Conservation (phyloP, 148 eudicot genomes). For the Talinum fruticosum region DNA sequence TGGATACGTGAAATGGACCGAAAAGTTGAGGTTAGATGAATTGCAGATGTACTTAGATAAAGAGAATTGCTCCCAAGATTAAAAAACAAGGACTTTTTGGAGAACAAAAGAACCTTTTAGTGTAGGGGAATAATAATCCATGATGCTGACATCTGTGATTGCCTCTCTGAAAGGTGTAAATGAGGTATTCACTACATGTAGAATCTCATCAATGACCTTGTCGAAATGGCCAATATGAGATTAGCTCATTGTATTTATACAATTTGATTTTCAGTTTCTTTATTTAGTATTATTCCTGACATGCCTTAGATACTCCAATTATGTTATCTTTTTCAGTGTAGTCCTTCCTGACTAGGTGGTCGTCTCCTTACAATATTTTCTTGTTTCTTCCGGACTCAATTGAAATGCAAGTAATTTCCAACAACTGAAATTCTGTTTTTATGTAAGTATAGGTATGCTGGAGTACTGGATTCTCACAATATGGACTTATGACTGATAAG, state of each 20-base stretch:
- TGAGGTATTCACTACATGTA: slow-evolving; percentile 38
- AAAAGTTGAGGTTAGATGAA: slow-evolving; percentile 25
- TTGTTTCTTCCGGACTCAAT: slow-evolving; percentile 43
- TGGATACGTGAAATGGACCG: background rate
- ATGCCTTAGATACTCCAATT: slow-evolving; percentile 40
- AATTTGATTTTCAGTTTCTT: background rate
- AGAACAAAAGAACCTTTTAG: background rate
- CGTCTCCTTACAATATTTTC: slow-evolving; percentile 34
- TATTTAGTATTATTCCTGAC: background rate
- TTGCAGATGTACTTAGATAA: too few relatives aligned
- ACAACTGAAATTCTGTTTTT: background rate
- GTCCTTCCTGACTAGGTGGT: slow-evolving; percentile 30
- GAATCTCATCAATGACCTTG: slow-evolving; percentile 46
- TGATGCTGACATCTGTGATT: slow-evolving; percentile 39
- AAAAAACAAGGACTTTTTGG: background rate
- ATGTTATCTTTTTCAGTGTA: too few relatives aligned
- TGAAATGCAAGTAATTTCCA: too few relatives aligned
- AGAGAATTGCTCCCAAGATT: too few relatives aligned
- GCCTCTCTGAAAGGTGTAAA: slow-evolving; percentile 44
- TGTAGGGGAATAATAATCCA: slow-evolving; percentile 25
- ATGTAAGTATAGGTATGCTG: background rate
- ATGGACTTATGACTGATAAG: background rate
- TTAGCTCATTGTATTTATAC: background rate
- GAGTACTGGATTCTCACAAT: background rate
- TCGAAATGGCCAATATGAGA: background rate